These are phyloP conservation scores for Gossypium davidsonii DNA, from an alignment of 441 rosid species.

Conservation along the genomic window DNA sequence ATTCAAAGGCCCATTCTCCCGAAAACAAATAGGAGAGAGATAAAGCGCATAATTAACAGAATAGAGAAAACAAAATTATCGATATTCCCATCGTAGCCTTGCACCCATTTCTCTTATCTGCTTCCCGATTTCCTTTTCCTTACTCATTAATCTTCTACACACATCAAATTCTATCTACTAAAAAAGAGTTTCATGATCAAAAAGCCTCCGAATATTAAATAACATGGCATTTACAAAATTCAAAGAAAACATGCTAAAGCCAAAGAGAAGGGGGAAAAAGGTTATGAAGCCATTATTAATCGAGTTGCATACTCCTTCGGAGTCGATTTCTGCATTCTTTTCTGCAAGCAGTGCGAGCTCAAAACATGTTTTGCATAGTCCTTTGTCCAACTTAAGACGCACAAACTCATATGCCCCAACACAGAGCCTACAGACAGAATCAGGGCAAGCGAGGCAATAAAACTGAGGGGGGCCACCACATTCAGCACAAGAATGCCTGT, in stretches of 20 bases:
- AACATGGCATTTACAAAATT: not conserved
- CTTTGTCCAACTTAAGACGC: slow-evolving; percentile 18
- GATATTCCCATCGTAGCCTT: not conserved
- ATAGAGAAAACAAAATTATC: not conserved
- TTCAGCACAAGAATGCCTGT: slow-evolving; percentile 38
- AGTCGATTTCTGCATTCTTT: slow-evolving; percentile 21
- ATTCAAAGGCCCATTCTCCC: not conserved
- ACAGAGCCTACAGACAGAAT: slow-evolving; percentile 34
- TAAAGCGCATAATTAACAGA: not conserved
- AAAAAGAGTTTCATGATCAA: not conserved
- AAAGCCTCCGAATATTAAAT: not conserved
- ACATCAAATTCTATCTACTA: not conserved
- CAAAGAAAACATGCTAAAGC: not conserved
- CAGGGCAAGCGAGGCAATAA: slow-evolving; percentile 37
- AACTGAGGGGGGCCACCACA: slow-evolving; percentile 27
- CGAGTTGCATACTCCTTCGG: slow-evolving; percentile 25
- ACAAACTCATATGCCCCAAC: slow-evolving; percentile 20
- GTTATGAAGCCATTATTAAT: not conserved
- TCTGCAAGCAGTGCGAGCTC: slow-evolving; percentile 23
- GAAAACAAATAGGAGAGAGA: not conserved
- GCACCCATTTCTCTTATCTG: not conserved
- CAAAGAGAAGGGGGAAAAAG: not conserved
- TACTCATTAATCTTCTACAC: not conserved
- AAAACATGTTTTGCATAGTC: slow-evolving; percentile 36
- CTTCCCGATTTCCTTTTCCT: not conserved